Conservation (phyloP, 441 rosid genomes). For the Syzygium syzygioides region DNA sequence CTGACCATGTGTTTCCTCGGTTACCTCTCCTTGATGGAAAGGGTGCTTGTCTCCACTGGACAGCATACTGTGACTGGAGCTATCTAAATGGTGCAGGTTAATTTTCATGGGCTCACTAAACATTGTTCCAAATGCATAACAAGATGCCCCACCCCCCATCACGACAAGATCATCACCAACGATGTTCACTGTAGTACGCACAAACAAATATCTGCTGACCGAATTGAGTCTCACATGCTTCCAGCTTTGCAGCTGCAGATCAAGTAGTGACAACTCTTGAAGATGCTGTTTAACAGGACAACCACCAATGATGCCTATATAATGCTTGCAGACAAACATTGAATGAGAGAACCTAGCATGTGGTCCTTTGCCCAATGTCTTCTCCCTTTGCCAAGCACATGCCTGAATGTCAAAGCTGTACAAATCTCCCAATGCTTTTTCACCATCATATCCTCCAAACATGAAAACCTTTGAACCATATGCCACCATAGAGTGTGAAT, state of each 20-base stretch:
- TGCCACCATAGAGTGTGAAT: constrained; percentile 86
- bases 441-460: constrained; percentile 85
- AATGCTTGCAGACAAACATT: constrained; percentile 63
- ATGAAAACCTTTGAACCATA: constrained; percentile 51
- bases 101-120: constrained; percentile 77
- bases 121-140: constrained; percentile 96
- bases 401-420: constrained; percentile 66
- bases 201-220: constrained; percentile 61
- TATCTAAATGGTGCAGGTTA: constrained; percentile 41
- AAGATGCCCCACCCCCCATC: constrained; percentile 96
- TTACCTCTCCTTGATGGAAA: constrained; percentile 15
- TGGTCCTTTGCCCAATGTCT: constrained; percentile 63
- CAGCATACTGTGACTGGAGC: constrained; percentile 14
- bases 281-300: constrained; percentile 76
- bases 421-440: constrained; percentile 68
- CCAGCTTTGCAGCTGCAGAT: constrained; percentile 50
- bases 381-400: constrained; percentile 62
- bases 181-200: constrained; percentile 66
- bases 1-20: constrained; percentile 11
- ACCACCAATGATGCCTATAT: constrained; percentile 80
- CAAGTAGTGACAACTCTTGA: constrained; percentile 72
- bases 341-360: constrained; percentile 88
- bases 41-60: constrained; percentile 12
- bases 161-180: constrained; percentile 64
- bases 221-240: constrained; percentile 55